These are phyloP conservation scores for Plasmodium adleri DNA, from an alignment of 169 alveolate species.

Conservation along the genomic window DNA sequence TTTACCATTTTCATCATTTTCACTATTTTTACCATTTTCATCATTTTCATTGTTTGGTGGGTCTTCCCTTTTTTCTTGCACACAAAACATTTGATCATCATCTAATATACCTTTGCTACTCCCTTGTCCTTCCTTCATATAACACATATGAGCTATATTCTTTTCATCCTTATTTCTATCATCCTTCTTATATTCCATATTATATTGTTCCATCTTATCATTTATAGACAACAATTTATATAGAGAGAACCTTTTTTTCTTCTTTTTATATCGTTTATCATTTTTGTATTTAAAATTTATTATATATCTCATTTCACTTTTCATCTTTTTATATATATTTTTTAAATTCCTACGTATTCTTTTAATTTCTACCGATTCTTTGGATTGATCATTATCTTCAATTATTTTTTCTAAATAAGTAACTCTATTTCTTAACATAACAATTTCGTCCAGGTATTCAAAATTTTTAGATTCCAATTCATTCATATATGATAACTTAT, in stretches of 20 bases:
- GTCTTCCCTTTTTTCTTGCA: neutral
- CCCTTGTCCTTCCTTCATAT: too few species aligned
- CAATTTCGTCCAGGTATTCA: constrained; percentile 69
- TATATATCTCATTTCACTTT: constrained; percentile 45
- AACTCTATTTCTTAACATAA: constrained; percentile 50
- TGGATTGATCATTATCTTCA: constrained; percentile 71
- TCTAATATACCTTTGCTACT: neutral
- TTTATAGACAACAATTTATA: constrained; percentile 20
- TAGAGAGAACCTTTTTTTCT: constrained; percentile 19
- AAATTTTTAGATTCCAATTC: constrained; percentile 61
- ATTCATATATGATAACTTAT: constrained; percentile 39
- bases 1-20: too few species aligned
- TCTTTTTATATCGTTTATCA: constrained; percentile 33
- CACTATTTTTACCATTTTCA: neutral
- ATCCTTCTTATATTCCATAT: neutral
- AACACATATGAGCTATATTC: neutral
- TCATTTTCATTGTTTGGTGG: neutral
- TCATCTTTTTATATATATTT: constrained; percentile 47
- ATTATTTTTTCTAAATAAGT: constrained; percentile 66
- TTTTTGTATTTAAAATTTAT: constrained; percentile 22
- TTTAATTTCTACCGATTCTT: constrained; percentile 59
- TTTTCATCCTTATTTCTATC: neutral
- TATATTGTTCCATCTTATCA: neutral
- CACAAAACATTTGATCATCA: neutral
- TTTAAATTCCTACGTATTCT: constrained; percentile 49